A percentile compares a stretch with the other conserved stretches of the same genome.
Evolutionary conservation across 192 early-diverging fungal species (phyloP).

Genomic region (Backusella tarrabulga): DNA sequence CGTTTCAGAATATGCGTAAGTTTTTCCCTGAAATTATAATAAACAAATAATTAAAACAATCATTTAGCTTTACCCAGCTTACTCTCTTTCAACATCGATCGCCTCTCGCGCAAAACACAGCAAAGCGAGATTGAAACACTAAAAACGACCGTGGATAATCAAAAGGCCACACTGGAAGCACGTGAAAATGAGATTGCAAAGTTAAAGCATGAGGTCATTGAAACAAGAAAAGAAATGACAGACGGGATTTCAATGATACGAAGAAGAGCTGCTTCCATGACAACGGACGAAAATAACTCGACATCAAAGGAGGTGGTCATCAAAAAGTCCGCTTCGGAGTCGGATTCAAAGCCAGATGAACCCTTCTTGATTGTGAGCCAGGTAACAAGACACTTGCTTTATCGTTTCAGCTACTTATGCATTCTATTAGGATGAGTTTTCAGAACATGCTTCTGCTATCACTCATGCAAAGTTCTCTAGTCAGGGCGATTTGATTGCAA

Average conservation of each 20-base stretch:
- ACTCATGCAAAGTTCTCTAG: slow-evolving; percentile 55
- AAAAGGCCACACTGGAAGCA: slow-evolving; percentile 26
- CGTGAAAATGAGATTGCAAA: slow-evolving; percentile 35
- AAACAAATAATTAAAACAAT: background rate
- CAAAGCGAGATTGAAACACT: slow-evolving; percentile 33
- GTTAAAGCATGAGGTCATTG: slow-evolving; percentile 32
- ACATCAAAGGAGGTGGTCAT: background rate
- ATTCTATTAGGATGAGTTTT: slow-evolving; percentile 47
- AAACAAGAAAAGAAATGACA: slow-evolving; percentile 36
- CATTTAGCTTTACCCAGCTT: slow-evolving; percentile 51
- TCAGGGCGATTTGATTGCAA: slow-evolving; percentile 56
- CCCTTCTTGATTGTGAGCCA: slow-evolving; percentile 39
- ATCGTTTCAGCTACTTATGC: too few relatives aligned
- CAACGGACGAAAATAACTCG: background rate
- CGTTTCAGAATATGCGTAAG: slow-evolving; percentile 67
- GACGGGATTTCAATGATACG: slow-evolving; percentile 36
- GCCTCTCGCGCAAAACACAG: slow-evolving; percentile 40
- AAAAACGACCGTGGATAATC: slow-evolving; percentile 22
- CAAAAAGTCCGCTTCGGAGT: background rate
- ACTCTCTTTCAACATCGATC: slow-evolving; percentile 54
- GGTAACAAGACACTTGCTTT: background rate
- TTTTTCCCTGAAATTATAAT: background rate
- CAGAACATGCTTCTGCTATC: slow-evolving; percentile 59
- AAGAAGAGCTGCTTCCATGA: slow-evolving; percentile 32
- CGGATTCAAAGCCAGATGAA: slow-evolving; percentile 14